Evolutionary conservation across 1,139 yeast species (phyloP), one percentile per base, ranked within the genome.

Genomic region (Kazachstania sp.): DNA sequence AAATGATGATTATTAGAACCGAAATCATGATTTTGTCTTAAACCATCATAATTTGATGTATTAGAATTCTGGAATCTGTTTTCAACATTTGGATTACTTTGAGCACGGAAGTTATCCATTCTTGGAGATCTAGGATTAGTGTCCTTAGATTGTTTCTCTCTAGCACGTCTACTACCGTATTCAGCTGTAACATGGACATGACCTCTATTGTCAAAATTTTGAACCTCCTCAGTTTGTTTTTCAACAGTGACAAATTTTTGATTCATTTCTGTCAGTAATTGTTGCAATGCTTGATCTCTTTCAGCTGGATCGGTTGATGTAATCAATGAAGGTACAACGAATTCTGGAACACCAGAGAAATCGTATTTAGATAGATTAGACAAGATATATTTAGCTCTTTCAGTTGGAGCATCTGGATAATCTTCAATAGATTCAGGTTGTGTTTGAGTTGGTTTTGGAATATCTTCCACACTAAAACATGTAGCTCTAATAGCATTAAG

Each of bases 401-500:
- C 78, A 49, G 74, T 74, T 16, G 85, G 77, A 58, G 78, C 81
- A 49, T 71, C 62, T 6, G 66, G 53, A 29, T 64, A 51, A 8
- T 61, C 51, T 11, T 60, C 48, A 19, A 61, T n/a, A 20, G n/a
- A 5, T 41, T 20, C n/a, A 12, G 30, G 44, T 30, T 41, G 39
- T 20, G 35, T 48, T 3, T 38, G 35, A 23, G 15, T 15, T 32
- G 63, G 51, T 2, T 40, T 44, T 28, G 37, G 20, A 34, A 62
- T 50, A 13, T 39, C 49, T 23, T 48, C 54, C 49, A 77, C 69
- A 44, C 72, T 71, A 59, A 81, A 82, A 65, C 78, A 79, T 58
- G 77, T 80, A n/a, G 71, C 65, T 63, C 81, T 77, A 49, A 86
- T 75, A 20, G 74, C 66, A 46, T 73, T 68, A 51, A 90, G 70